Evolutionary conservation across 1,139 yeast species (phyloP).

Genomic region (Pneumocystis carinii): DNA sequence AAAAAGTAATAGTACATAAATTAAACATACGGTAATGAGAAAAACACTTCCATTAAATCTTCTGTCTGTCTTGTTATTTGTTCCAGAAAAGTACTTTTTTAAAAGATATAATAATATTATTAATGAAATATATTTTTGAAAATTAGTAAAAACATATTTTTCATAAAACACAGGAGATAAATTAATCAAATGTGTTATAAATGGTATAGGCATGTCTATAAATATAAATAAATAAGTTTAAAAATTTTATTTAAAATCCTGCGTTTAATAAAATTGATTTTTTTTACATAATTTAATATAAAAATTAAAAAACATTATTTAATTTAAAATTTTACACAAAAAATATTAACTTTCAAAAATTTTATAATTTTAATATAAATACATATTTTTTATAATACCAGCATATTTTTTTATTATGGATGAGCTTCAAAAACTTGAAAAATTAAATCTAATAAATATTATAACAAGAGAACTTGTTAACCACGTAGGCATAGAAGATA

Average conservation of each 20-base stretch:
- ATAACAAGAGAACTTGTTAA: background rate
- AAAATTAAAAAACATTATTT: background rate
- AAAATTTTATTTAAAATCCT: background rate
- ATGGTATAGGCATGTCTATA: background rate
- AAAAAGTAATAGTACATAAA: background rate
- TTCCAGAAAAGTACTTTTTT: background rate
- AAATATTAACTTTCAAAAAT: background rate
- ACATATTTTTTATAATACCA: background rate
- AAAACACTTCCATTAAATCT: background rate
- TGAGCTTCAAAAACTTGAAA: background rate
- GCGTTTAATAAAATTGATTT: background rate
- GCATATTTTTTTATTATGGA: background rate
- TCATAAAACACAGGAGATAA: background rate
- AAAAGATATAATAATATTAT: background rate
- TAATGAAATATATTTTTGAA: background rate
- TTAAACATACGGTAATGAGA: background rate
- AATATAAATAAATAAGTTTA: background rate
- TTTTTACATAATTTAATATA: background rate
- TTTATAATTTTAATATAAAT: background rate
- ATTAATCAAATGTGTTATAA: background rate
- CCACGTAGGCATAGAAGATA: constrained; percentile 26
- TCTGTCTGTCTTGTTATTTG: background rate
- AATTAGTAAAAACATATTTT: background rate
- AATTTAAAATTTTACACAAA: background rate
- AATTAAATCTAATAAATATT: background rate